Conservation (phyloP, 2,329 filamentous ascomycete species). For the Beauveria pseudobassiana region DNA sequence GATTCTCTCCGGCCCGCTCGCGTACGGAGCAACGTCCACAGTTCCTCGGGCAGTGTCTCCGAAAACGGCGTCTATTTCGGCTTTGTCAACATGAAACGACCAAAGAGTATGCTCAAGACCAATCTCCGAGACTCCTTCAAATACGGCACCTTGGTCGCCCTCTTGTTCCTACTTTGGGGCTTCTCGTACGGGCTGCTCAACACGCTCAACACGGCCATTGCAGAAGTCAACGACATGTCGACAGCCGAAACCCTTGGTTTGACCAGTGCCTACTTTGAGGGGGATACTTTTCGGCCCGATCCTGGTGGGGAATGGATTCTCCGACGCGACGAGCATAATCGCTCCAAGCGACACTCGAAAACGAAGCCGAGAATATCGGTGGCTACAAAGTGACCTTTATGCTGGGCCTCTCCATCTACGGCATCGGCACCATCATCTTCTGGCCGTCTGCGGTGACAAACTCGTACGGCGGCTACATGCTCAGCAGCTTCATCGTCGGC, state of each 20-base stretch:
- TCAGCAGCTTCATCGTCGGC: slow-evolving; percentile 66
- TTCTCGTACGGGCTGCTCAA: slow-evolving; percentile 85
- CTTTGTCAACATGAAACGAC: slow-evolving; percentile 63
- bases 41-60: slow-evolving; percentile 27
- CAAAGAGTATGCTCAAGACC: slow-evolving; percentile 63
- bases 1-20: slow-evolving; percentile 7
- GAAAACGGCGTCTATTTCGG: slow-evolving; percentile 60
- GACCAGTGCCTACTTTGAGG: slow-evolving; percentile 63
- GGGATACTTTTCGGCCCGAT: slow-evolving; percentile 64
- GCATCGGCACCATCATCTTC: slow-evolving; percentile 72
- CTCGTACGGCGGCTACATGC: slow-evolving; percentile 72
- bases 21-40: slow-evolving; percentile 25
- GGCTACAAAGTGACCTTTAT: slow-evolving; percentile 81
- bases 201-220: slow-evolving; percentile 66
- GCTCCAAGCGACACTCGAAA: slow-evolving; percentile 33
- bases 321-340: slow-evolving; percentile 55
- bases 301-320: slow-evolving; percentile 62
- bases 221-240: slow-evolving; percentile 53
- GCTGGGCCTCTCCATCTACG: slow-evolving; percentile 66
- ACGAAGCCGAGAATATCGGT: slow-evolving; percentile 38
- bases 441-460: slow-evolving; percentile 72
- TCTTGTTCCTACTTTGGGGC: slow-evolving; percentile 84
- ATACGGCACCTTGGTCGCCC: slow-evolving; percentile 66
- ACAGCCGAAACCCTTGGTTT: slow-evolving; percentile 57
- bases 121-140: slow-evolving; percentile 58